phyloP scores from a whole-genome alignment of 2,329 filamentous ascomycete species.

The Colletotrichum sp. region DNA sequence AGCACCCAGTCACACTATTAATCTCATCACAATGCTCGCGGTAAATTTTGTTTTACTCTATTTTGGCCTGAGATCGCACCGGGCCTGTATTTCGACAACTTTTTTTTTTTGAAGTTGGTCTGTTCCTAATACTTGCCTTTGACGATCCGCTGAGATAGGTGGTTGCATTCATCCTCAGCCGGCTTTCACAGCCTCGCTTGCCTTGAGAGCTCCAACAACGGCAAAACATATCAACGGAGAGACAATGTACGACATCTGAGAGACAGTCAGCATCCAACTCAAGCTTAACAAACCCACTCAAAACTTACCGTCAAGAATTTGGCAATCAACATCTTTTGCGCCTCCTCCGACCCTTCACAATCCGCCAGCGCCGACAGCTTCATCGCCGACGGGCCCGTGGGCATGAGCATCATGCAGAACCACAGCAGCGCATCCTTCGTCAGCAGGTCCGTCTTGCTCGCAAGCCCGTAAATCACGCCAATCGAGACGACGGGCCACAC shows the following conservation, averaged over 20 bases:
- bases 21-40: neutral
- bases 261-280: neutral
- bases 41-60: too few relatives aligned
- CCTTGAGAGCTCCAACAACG: slow-evolving; percentile 13
- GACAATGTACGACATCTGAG: slow-evolving; percentile 12
- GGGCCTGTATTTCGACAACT: too few relatives aligned
- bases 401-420: slow-evolving; percentile 61
- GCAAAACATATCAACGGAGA: slow-evolving; percentile 15
- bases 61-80: too few relatives aligned
- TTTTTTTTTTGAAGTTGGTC: neutral
- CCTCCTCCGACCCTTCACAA: slow-evolving; percentile 41
- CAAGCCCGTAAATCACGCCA: slow-evolving; percentile 56
- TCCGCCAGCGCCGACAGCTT: slow-evolving; percentile 51
- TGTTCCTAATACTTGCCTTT: too few relatives aligned
- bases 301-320: slow-evolving; percentile 45
- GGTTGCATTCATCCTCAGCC: neutral
- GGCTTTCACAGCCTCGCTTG: neutral
- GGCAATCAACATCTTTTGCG: slow-evolving; percentile 45
- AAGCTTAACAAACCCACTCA: fast-evolving
- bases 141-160: too few relatives aligned
- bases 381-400: slow-evolving; percentile 50
- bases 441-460: slow-evolving; percentile 54
- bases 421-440: slow-evolving; percentile 66
- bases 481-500: slow-evolving; percentile 60
- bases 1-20: neutral